These are phyloP conservation scores for Fraxinus sp. DNA, from an alignment of 305 asterid species.

Conservation along the genomic window DNA sequence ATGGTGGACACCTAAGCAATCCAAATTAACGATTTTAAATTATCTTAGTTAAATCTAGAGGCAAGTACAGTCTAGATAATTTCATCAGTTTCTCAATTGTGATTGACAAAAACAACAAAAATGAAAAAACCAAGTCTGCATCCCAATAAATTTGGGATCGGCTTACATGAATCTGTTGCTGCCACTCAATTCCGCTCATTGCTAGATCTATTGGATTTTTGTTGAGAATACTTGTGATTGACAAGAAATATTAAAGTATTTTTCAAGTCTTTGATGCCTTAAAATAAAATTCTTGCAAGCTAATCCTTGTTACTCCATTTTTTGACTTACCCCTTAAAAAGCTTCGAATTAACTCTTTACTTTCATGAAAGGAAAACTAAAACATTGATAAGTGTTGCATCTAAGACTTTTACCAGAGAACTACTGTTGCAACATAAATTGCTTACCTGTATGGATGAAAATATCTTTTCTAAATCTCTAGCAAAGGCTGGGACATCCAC, in stretches of 20 bases:
- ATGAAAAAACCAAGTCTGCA: not conserved
- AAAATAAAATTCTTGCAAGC: not conserved
- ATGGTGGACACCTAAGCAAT: not conserved
- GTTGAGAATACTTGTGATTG: not conserved
- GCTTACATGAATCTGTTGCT: not conserved
- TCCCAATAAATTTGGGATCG: not conserved
- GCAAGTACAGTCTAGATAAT: not conserved
- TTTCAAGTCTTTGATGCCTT: not conserved
- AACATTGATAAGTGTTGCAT: not conserved
- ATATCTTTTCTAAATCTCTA: slow-evolving; percentile 74
- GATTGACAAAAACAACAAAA: not conserved
- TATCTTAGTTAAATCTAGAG: not conserved
- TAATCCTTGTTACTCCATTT: not conserved
- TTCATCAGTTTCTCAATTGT: not conserved
- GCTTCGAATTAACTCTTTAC: not conserved
- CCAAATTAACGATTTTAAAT: not conserved
- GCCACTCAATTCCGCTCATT: not conserved
- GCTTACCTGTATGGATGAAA: slow-evolving; percentile 81
- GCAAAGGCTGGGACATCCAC: slow-evolving; percentile 80
- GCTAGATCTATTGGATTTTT: not conserved
- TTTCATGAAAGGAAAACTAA: not conserved
- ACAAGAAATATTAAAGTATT: not conserved
- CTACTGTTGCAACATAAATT: not conserved
- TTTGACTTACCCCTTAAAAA: not conserved
- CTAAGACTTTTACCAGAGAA: slow-evolving; percentile 11